Evolutionary conservation across 345 rosid species (phyloP), one percentile per base, ranked within the genome.

Genomic region (Populus ilicifolia): DNA sequence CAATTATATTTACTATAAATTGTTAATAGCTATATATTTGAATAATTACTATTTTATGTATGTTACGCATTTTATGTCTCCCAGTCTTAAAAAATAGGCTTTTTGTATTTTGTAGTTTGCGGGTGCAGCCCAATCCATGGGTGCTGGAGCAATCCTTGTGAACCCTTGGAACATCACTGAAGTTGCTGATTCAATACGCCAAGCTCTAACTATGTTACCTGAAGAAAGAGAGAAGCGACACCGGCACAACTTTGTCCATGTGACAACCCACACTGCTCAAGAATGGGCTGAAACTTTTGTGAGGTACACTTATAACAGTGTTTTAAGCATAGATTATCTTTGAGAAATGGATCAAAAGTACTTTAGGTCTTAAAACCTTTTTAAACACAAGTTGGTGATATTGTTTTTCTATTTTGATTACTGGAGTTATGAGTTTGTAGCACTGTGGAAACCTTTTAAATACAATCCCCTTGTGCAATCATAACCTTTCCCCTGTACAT

Each of bases 231-330:
- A 94, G 86, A 94, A 92, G 82, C 89, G 99, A 71, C 98, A 96
- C 86, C 72, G 52, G 18, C 97, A 91, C 81, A 96, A 92, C 72
- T 96, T 87, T 83, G 21, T 2, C 14, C 99, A 96, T 75, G 97
- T 96, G 65, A 89, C 87, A 41, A 87, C 79, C 72, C 99, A 96
- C 75, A 96, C 98, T 41, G 97, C 99, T 75, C 99, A 94, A 84
- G 95, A 94, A 86, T 96, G 99, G 99, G 99, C 99, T 21, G 99
- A 94, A 86, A 94, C 91, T 50, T 96, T 96, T 81, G 99, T 96
- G 21, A 96, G 99, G 99, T 94, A 86, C 38, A 29, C 46, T 39
- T 75, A 46, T 8, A 43, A 23, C 73, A 18, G 16, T 73, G 68
- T 70, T 52, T 61, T 23, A 36, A 48, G 13, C 29, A n/a, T 23